These are phyloP conservation scores for Dothiorella sarmentorum DNA, from an alignment of 2,329 filamentous ascomycete species.

Conservation along the genomic window DNA sequence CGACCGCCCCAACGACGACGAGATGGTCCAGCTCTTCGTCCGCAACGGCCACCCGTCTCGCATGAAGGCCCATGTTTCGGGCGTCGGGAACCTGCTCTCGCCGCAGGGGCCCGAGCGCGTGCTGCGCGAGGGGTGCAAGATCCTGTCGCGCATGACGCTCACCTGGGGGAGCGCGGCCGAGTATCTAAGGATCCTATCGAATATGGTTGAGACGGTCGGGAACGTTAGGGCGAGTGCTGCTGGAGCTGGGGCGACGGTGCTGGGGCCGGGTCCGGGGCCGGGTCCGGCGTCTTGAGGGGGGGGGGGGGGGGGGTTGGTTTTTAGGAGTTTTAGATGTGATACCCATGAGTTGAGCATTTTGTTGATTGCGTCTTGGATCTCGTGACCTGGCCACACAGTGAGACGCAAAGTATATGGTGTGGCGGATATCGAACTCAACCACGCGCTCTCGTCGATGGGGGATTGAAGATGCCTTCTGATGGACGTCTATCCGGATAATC, in stretches of 20 bases:
- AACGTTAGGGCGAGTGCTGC: background rate
- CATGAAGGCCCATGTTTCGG: constrained; percentile 51
- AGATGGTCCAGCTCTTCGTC: constrained; percentile 56
- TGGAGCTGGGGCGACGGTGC: too few relatives aligned
- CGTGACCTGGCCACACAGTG: too few relatives aligned
- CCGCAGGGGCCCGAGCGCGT: background rate
- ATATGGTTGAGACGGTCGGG: background rate
- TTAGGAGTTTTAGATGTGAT: too few relatives aligned
- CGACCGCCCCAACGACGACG: constrained; percentile 56
- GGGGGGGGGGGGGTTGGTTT: too few relatives aligned
- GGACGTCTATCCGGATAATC: too few relatives aligned
- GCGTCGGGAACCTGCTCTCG: constrained; percentile 49
- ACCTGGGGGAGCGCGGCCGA: background rate
- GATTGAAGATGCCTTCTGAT: too few relatives aligned
- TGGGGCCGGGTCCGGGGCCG: background rate
- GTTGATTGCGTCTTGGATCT: too few relatives aligned
- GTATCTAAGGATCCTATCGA: background rate
- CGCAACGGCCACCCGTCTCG: constrained; percentile 40
- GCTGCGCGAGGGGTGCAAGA: background rate
- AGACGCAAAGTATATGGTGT: too few relatives aligned
- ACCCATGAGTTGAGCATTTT: too few relatives aligned
- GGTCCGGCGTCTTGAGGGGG: background rate
- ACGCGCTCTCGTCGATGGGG: too few relatives aligned
- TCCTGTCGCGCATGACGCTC: constrained; percentile 4
- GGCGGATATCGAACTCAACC: too few relatives aligned